Evolutionary conservation across 768 basidiomycete species (phyloP), one percentile per base, ranked within the genome.

Genomic region (Sarcodon aspratus): DNA sequence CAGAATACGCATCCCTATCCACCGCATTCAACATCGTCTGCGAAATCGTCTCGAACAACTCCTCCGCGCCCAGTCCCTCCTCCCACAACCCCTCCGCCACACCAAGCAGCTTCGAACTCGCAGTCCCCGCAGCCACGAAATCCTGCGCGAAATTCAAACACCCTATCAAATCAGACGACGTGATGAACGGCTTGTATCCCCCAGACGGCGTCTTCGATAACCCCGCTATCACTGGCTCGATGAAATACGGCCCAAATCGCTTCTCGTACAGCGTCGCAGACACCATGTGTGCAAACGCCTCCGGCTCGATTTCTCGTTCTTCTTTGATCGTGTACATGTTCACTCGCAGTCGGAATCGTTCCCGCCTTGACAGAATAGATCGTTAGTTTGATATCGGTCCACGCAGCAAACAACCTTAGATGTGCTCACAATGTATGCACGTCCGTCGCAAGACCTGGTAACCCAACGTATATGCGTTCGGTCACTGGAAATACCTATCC

Each of bases 281-380:
- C 52, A 97, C 85, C 54, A 99, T 82, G 61, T 93, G 92, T 27
- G 92, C 86, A 66, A 98, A 97, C 7, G 92, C 91, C 71, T 93
- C 84, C 40, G 96, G 96, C 56, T 90, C 83, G 59, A 99, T 96
- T 61, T 95, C 85, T 54, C 95, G 80, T 62, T 96, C 95, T 67
- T 99, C 95, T 67, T 99, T 99, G 75, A 99, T 97, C 33, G 90
- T 88, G 69, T 97, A 98, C 90, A 98, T 94, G 72, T 99, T 99
- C 50, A 95, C 85, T 55, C 93, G 78, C 69, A 85, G 94, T 47
- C 96, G 82, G 61, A 98, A 85, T 36, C 80, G 78, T 66, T 98
- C 95, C 21, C 21, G 21, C 21, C 21, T 56, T 80, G 84, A 50
- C 94, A 96, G 59, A 45, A 15, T 11, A 35, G 9, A 17, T 33